A percentile compares a stretch with the other conserved stretches of the same genome.
Evolutionary conservation across 495 filamentous ascomycete species (phyloP).

Genomic region (Penicillium turbatum): DNA sequence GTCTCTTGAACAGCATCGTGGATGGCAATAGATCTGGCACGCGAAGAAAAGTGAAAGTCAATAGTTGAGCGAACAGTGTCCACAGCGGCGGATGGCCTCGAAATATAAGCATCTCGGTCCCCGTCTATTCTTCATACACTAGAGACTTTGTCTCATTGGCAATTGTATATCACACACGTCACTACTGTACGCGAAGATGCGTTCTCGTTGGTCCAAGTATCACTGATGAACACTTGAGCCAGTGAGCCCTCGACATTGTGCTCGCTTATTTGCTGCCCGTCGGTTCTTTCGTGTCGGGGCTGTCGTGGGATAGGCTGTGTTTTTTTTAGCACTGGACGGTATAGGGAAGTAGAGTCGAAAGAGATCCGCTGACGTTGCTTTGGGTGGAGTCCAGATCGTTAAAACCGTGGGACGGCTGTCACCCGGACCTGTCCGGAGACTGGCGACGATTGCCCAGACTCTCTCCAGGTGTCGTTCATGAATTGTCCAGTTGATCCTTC

Average conservation of each 20-base stretch:
- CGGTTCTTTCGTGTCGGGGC: neutral
- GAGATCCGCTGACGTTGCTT: no score
- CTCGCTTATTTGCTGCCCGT: neutral
- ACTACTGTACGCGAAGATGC: neutral
- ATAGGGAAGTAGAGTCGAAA: no score
- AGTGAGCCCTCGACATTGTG: neutral
- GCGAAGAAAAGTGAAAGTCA: neutral
- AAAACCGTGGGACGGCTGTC: neutral
- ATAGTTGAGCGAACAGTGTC: no score
- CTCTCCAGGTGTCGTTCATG: neutral
- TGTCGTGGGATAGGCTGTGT: neutral
- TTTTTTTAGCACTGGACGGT: neutral
- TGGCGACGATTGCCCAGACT: slow-evolving; percentile 1
- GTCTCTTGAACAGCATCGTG: slow-evolving; percentile 13
- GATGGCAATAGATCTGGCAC: neutral
- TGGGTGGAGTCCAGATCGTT: no score
- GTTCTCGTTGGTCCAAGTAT: slow-evolving; percentile 11
- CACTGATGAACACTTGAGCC: slow-evolving; percentile 11
- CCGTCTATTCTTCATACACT: neutral
- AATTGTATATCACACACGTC: slow-evolving; percentile 15
- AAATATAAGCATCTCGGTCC: neutral
- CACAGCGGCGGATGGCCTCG: neutral
- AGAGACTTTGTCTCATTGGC: neutral
- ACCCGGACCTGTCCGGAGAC: slow-evolving; percentile 11
- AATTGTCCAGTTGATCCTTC: neutral